phyloP scores from a whole-genome alignment of 371 early-diverging fungal species.

The Mucor mucedo region DNA sequence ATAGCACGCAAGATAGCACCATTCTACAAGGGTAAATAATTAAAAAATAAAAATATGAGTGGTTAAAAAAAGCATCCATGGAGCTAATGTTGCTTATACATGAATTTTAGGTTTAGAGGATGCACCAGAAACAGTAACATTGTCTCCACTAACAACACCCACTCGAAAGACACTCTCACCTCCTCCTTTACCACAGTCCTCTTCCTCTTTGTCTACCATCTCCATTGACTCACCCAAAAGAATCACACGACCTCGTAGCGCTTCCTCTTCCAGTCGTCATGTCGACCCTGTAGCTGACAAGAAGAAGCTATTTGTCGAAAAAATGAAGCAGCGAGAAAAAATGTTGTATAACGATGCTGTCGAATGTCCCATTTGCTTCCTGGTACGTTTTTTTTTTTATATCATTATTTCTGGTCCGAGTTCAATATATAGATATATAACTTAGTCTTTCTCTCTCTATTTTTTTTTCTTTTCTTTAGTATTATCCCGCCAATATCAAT shows the following conservation, averaged over 20 bases:
- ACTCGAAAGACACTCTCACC: conserved; percentile 13
- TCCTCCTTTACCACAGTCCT: conserved; percentile 28
- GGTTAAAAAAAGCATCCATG: background rate
- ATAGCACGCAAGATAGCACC: conserved; percentile 79
- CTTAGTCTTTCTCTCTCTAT: background rate
- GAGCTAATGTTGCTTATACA: too few relatives aligned
- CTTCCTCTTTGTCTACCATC: conserved; percentile 21
- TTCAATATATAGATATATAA: too few relatives aligned
- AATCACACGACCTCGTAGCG: conserved; percentile 37
- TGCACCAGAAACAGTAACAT: conserved; percentile 42
- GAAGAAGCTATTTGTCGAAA: conserved; percentile 39
- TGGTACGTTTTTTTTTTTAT: conserved; percentile 38
- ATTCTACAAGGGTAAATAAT: conserved; percentile 80
- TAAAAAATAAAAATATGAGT: background rate
- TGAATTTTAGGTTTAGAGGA: conserved; percentile 35
- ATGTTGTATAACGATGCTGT: conserved; percentile 68
- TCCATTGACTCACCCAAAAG: conserved; percentile 2
- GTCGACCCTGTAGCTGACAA: conserved; percentile 26
- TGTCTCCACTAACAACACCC: conserved; percentile 7
- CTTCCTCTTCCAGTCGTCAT: conserved; percentile 31
- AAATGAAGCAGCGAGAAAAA: conserved; percentile 44
- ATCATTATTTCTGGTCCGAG: background rate
- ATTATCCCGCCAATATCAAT: conserved; percentile 91
- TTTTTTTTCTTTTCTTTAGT: conserved; percentile 45
- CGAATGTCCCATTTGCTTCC: conserved; percentile 94